Conservation (phyloP, 1,284 basidiomycete species). For the Austroboletus olivaceoglutinosus region DNA sequence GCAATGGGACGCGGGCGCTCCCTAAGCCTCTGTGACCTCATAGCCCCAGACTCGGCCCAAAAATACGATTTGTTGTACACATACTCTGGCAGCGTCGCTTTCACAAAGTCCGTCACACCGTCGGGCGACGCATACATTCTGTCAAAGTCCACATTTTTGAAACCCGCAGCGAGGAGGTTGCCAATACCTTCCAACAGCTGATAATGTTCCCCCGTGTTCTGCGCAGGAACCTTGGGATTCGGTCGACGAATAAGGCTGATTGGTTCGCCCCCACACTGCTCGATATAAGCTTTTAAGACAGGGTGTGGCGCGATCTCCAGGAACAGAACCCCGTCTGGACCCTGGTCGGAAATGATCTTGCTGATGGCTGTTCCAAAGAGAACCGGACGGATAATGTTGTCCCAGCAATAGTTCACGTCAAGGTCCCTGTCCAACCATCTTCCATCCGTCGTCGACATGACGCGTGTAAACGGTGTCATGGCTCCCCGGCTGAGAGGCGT, state of each 20-base stretch:
- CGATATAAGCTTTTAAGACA: constrained; percentile 31
- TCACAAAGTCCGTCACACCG: constrained; percentile 12
- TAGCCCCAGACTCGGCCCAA: constrained; percentile 24
- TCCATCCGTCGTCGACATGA: constrained; percentile 34
- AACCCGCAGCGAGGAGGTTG: constrained; percentile 24
- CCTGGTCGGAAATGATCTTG: constrained; percentile 30
- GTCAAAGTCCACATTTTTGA: constrained; percentile 28
- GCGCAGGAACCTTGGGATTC: constrained; percentile 25
- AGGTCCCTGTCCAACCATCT: constrained; percentile 34
- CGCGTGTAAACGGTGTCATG: constrained; percentile 17
- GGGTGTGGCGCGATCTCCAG: constrained; percentile 33
- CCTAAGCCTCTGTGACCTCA: constrained; percentile 21
- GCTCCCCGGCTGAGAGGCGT: constrained; percentile 23
- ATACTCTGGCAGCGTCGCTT: constrained; percentile 17
- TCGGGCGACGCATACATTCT: constrained; percentile 21
- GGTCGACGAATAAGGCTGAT: constrained; percentile 30
- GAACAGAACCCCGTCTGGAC: constrained; percentile 24
- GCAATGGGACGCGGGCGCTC: constrained; percentile 24
- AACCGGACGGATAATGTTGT: constrained; percentile 31
- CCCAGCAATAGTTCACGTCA: constrained; percentile 29
- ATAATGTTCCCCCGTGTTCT: constrained; percentile 32
- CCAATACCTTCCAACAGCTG: constrained; percentile 31
- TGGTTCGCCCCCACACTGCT: constrained; percentile 32
- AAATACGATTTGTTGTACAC: constrained; percentile 14
- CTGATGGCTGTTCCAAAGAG: constrained; percentile 33